Conservation (phyloP, 805 yeast species). For the Lipomyces spencermartinsiae region DNA sequence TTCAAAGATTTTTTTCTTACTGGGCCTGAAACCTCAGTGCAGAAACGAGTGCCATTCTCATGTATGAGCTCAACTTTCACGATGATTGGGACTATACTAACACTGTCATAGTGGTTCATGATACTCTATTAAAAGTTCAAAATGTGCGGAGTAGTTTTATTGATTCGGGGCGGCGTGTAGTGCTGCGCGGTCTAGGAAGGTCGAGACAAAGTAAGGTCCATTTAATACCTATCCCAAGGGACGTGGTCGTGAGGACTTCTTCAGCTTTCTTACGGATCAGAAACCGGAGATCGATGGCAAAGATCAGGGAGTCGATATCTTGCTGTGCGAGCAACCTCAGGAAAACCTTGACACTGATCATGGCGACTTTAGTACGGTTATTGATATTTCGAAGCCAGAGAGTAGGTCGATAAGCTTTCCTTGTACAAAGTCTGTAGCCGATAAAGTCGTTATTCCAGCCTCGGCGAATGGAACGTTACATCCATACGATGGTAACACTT, state of each 20-base stretch:
- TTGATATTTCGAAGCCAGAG: conserved; percentile 34
- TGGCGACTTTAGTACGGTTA: conserved; percentile 20
- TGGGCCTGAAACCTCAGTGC: conserved; percentile 39
- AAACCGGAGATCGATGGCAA: conserved; percentile 33
- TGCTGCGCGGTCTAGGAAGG: conserved; percentile 29
- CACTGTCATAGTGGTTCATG: conserved; percentile 30
- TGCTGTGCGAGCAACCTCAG: conserved; percentile 39
- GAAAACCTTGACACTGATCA: conserved; percentile 10
- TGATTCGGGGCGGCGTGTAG: conserved; percentile 26
- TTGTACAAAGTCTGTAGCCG: conserved; percentile 56
- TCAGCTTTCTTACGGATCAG: conserved; percentile 42
- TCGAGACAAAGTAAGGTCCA: conserved; percentile 29
- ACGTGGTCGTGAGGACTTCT: conserved; percentile 26
- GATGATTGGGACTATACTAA: not conserved
- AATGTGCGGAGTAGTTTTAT: conserved; percentile 25
- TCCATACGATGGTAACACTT: conserved; percentile 59
- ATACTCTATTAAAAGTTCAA: conserved; percentile 36
- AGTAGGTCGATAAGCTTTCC: conserved; percentile 13
- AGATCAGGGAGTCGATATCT: conserved; percentile 39
- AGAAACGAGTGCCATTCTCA: conserved; percentile 22
- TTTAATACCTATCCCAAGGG: conserved; percentile 40
- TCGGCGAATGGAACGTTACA: conserved; percentile 46
- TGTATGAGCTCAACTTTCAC: conserved; percentile 11
- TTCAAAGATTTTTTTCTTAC: conserved; percentile 55
- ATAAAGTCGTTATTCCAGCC: conserved; percentile 59